Base-by-base conservation (phyloP, 805 yeast species). In the Cyberlindnera xylosilytica region DNA sequence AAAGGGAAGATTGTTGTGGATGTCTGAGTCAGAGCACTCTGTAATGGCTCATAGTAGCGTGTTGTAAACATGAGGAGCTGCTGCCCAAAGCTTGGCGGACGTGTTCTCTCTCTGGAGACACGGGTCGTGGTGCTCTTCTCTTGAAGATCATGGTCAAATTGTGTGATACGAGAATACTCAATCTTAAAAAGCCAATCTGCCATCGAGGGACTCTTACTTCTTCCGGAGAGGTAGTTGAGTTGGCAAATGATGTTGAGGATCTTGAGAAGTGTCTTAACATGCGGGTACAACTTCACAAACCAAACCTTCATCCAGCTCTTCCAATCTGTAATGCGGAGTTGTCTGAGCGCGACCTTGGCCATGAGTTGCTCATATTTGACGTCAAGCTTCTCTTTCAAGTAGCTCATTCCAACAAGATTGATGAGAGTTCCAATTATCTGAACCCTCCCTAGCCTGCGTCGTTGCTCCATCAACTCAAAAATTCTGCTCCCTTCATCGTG, bases 361-460 rank as follows among this genome's bases (percentile, higher is more conserved):
- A 75, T 69, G 53, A 85, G 66, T 35, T 72, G 66, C 43, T 86
- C 91, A 56, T 79, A 80, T 28, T 77, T 58, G 13, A 74, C 72
- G 46, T 83, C 83, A 36, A 84, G 64, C 56, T 87, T 88, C 50
- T 81, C 89, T 39, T 66, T 69, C 10, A 88, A 15, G 53, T 89
- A 90, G 0, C 91, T 83, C 1, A 79, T 54, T 1, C 85, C 81
- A 2, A 87, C 77, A 6, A 81, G 60, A 45, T 79, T 83, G 22
- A 81, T 52, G 22, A 88, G 60, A 1, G 86, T 69, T 0, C 76
- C 75, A 8, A 65, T 31, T 2, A 74, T 65, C 55, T 90, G 97
- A 4, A 58, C 41, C 2, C 52, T 54, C 0, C 77, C 72, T 36
- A 90, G 67, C 26, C 79, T 60, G 41, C 81, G 70, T 47, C 78